phyloP scores from a whole-genome alignment of 2,329 filamentous ascomycete genomes.

The Paraconiothyrium brasiliense region DNA sequence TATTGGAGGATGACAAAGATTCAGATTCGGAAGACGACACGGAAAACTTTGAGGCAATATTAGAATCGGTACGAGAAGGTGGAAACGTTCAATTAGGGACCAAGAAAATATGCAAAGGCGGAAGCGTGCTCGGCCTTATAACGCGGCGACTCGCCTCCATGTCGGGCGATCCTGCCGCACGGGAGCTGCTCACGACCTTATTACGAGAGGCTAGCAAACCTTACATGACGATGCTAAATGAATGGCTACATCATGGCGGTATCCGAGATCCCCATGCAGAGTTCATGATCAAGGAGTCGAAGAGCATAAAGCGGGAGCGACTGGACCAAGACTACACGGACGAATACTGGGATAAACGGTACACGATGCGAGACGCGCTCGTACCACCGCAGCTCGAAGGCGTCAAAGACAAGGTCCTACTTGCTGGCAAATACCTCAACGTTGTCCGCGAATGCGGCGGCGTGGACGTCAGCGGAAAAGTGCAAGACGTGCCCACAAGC shows the following conservation, averaged over 20 bases:
- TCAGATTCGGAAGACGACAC: constrained; percentile 76
- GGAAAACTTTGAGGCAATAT: constrained; percentile 90
- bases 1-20: constrained; percentile 78
- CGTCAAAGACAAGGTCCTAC: constrained; percentile 91
- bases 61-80: constrained; percentile 88
- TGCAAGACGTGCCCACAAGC: constrained; percentile 85
- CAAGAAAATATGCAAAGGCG: constrained; percentile 97
- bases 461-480: constrained; percentile 89
- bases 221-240: constrained; percentile 98
- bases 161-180: constrained; percentile 91
- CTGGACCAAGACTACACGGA: constrained; percentile 97
- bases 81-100: constrained; percentile 83
- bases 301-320: constrained; percentile 89
- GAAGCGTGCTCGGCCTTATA: constrained; percentile 87
- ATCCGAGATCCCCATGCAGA: constrained; percentile 95
- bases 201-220: constrained; percentile 88
- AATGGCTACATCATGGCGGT: constrained; percentile 95
- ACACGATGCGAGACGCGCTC: constrained; percentile 90
- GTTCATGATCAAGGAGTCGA: constrained; percentile 94
- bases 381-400: constrained; percentile 90
- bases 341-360: constrained; percentile 98
- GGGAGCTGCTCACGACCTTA: constrained; percentile 80
- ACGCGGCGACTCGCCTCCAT: constrained; percentile 86
- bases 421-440: constrained; percentile 97
- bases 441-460: constrained; percentile 97